phyloP scores from a whole-genome alignment of 2,329 filamentous ascomycete genomes.

The Diaporthe eres region DNA sequence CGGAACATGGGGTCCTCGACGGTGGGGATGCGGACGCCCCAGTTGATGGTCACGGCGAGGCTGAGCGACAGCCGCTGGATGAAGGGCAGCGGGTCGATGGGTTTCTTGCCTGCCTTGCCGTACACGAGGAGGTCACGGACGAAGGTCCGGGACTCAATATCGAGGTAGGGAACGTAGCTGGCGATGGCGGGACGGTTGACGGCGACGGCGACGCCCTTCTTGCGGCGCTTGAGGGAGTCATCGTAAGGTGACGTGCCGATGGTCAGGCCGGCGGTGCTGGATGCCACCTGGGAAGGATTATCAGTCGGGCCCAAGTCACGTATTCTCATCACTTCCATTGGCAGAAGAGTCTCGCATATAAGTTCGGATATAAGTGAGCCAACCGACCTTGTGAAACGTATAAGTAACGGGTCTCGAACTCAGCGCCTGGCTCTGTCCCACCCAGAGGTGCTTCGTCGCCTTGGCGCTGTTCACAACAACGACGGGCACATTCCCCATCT shows the following conservation, averaged over 20 bases:
- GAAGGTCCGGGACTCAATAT: conserved; percentile 70
- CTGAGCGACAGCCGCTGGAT: conserved; percentile 42
- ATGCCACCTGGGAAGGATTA: conserved; percentile 24
- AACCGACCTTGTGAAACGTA: conserved; percentile 66
- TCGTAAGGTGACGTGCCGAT: conserved; percentile 80
- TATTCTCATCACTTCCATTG: neutral
- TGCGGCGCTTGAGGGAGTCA: conserved; percentile 74
- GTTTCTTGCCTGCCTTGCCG: conserved; percentile 63
- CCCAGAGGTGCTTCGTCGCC: conserved; percentile 74
- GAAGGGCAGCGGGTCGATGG: conserved; percentile 40
- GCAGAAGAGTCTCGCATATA: neutral
- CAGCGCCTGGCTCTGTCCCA: conserved; percentile 75
- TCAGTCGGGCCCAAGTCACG: neutral
- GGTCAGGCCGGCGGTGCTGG: conserved; percentile 56
- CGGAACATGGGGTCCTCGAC: conserved; percentile 41
- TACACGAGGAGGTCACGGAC: conserved; percentile 69
- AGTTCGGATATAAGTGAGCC: neutral
- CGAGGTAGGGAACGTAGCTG: conserved; percentile 77
- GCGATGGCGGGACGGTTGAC: conserved; percentile 76
- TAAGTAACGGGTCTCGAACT: conserved; percentile 77
- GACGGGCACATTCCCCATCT: conserved; percentile 65
- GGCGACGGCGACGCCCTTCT: conserved; percentile 76
- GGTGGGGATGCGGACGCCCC: conserved; percentile 42
- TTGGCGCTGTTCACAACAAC: conserved; percentile 78
- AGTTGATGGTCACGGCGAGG: conserved; percentile 43